Base-by-base conservation (phyloP, 305 asterid species). In the Rubia tinctorum region DNA sequence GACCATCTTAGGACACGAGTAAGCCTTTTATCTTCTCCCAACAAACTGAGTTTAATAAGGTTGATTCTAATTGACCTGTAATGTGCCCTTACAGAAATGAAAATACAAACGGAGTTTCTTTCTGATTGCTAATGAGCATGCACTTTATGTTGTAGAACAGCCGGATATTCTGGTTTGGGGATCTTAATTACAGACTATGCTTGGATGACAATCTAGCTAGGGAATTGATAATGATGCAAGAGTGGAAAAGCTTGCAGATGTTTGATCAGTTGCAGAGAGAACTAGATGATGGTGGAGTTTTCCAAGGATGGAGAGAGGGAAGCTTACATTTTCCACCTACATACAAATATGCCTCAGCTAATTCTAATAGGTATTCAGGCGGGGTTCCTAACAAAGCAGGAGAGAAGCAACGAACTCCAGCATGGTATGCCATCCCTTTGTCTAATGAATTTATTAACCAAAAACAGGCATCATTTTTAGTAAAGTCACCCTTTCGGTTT, bases 321-420 rank as follows among this genome's bases (percentile, higher is more conserved):
- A 82, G 88, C 79, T 88, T 91, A 80, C 88, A 88, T 76, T 93
- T 93, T 69, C 96, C 98, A 55, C 97, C 98, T 5, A 93, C 97
- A n/a, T 93, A 93, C 74, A 93, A 93, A 82, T 93, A 91, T 73
- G 85, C 98, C 72, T 76, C 93, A 67, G 84, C 84, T 76, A 91
- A 89, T 78, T 63, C 87, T 84, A 86, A 93, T 76, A 82, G 92
- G 76, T 93, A 93, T 80, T 93, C 98, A 4, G 98, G 97, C 68
- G 97, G 89, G 73, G 61, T 86, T 61, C 96, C 89, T 30, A 79
- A 73, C 81, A 86, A 88, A 83, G 84, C 86, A 25, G 94, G 98
- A 69, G 97, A 93, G 83, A 93, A 93, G 85, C 96, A 88, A 77
- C 86, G 98, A 81, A 93, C 98, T 76, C 98, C 98, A 42, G 98